Evolutionary conservation across 2,329 filamentous ascomycete genomes (phyloP).

Genomic region (Neobulgaria alba): DNA sequence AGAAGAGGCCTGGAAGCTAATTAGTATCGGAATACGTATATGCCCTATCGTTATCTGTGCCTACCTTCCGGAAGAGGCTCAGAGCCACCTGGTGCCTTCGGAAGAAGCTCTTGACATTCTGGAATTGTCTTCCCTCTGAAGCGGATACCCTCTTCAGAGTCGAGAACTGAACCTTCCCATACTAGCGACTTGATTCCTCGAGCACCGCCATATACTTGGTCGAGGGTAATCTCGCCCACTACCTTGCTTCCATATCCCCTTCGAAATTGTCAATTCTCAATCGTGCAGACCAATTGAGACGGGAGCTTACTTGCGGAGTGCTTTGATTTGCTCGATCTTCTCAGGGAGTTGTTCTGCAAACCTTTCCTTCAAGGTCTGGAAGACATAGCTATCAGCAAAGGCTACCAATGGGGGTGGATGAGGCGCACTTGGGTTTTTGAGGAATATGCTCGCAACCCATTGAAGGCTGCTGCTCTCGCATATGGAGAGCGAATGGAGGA

Average conservation of each 20-base stretch:
- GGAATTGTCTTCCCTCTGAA: slow-evolving; percentile 99
- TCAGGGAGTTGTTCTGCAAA: slow-evolving; percentile 92
- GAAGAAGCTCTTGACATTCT: slow-evolving; percentile 94
- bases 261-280: slow-evolving; percentile 18
- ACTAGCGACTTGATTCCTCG: slow-evolving; percentile 98
- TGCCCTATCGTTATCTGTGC: slow-evolving; percentile 11
- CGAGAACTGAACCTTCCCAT: slow-evolving; percentile 97
- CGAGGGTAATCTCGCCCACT: slow-evolving; percentile 93
- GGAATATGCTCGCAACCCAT: slow-evolving; percentile 83
- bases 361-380: slow-evolving; percentile 90
- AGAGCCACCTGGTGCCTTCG: slow-evolving; percentile 91
- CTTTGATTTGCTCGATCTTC: slow-evolving; percentile 99
- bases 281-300: neutral
- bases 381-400: slow-evolving; percentile 15
- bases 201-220: slow-evolving; percentile 98
- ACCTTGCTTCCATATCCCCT: slow-evolving; percentile 95
- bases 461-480: slow-evolving; percentile 66
- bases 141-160: slow-evolving; percentile 97
- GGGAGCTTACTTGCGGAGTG: slow-evolving; percentile 74
- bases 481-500: slow-evolving; percentile 60
- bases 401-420: slow-evolving; percentile 16
- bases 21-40: slow-evolving; percentile 6
- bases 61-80: slow-evolving; percentile 92
- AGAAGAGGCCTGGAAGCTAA: slow-evolving; percentile 71
- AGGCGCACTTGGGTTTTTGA: slow-evolving; percentile 74